Percentiles rank a stretch among this genome's conserved stretches.
Conservation (phyloP, 2,329 filamentous ascomycete genomes). For the Monilinia laxa region DNA sequence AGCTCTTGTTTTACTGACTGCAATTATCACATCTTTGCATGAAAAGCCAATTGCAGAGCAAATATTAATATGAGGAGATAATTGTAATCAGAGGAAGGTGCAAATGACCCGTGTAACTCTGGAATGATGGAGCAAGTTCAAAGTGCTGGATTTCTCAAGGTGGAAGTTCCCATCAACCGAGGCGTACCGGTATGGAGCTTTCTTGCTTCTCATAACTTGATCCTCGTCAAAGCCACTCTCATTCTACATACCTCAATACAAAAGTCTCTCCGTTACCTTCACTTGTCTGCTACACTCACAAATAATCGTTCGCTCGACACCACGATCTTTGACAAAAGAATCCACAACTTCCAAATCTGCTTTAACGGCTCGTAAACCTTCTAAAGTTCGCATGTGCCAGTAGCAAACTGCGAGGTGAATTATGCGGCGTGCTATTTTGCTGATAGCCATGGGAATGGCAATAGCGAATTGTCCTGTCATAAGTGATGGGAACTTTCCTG, state of each 20-base stretch:
- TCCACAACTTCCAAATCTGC: neutral
- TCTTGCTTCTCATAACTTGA: neutral
- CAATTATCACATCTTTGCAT: neutral
- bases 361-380: neutral
- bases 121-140: neutral
- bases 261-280: neutral
- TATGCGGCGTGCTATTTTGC: slow-evolving; percentile 25
- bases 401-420: neutral
- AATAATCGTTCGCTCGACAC: neutral
- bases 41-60: slow-evolving; percentile 8
- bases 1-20: slow-evolving; percentile 62
- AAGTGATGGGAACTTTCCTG: slow-evolving; percentile 25
- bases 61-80: neutral
- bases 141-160: neutral
- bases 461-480: slow-evolving; percentile 24
- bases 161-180: slow-evolving; percentile 5
- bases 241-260: slow-evolving; percentile 2
- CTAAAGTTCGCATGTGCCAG: neutral
- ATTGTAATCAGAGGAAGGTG: slow-evolving; percentile 11
- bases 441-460: slow-evolving; percentile 23
- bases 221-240: neutral
- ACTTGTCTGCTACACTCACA: neutral
- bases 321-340: neutral
- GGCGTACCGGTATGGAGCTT: neutral
- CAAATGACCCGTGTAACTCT: slow-evolving; percentile 1